Evolutionary conservation across 139 green algal genomes (phyloP), one percentile per base, ranked within the genome.

Genomic region (Parachlorella kessleri): DNA sequence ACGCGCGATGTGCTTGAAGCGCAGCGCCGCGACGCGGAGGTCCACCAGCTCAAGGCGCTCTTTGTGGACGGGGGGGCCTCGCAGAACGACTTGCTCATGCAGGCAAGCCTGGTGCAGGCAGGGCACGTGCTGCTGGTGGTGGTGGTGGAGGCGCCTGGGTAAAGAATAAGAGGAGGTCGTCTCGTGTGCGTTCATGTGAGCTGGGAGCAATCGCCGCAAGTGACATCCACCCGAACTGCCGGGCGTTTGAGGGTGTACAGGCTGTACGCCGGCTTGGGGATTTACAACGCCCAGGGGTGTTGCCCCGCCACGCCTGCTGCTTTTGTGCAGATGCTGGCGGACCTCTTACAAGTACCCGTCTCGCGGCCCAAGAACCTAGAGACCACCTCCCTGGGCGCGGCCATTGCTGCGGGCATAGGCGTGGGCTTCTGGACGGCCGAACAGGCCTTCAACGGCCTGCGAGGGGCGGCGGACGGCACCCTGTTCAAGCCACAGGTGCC

Each of bases 11-110:
- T 98, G 66, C 72, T 98, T 70, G 91, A 97, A 36, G 94, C 95
- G 2, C 97, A 98, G 94, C 75, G 59, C 35, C 23, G 38, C 23
- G 93, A 97, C 75, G 76, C 75, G 4, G 75, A 75, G n/a, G 39
- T 72, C n/a, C 40, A 63, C 35, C 4, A 82, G 35, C 71, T 90
- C 28, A 14, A 24, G 3, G 32, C 9, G 9, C 87, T 99, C 67
- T 86, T 90, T 9, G 97, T 98, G 40, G 97, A 99, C 76, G 97
- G 96, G 37, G 97, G 97, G 1, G 96, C 95, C 9, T 85, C 77
- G 28, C 66, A 82, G 6, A 99, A 98, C 83, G 70, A 92, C 81
- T 74, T 97, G 41, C 89, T 99, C 10, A 97, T 99, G 94, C 96
- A 99, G 91, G 55, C 85, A n/a, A n/a, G n/a, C n/a, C n/a, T n/a